Conservation (phyloP, 1,284 basidiomycete genomes). For the Ceratobasidium sp. region DNA sequence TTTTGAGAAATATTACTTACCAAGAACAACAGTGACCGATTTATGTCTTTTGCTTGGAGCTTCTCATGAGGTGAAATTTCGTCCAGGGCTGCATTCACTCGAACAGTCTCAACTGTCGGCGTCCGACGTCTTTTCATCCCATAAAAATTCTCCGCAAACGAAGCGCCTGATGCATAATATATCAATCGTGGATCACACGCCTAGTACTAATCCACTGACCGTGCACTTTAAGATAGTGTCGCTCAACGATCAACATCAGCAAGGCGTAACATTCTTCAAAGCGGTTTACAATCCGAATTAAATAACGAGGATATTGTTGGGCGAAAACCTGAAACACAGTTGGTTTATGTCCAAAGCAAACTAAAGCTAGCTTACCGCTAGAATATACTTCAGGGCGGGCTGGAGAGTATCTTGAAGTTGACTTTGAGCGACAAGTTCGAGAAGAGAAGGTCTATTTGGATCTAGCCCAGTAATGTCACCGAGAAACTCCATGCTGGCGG, state of each 20-base stretch:
- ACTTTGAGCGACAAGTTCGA: conserved; percentile 95
- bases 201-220: conserved; percentile 61
- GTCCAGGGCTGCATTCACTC: conserved; percentile 72
- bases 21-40: conserved; percentile 79
- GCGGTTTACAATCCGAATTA: conserved; percentile 89
- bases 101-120: conserved; percentile 73
- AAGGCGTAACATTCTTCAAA: conserved; percentile 96
- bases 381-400: conserved; percentile 94
- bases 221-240: conserved; percentile 86
- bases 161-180: conserved; percentile 68
- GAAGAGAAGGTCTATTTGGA: conserved; percentile 86
- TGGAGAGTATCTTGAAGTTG: conserved; percentile 93
- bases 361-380: conserved; percentile 70
- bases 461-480: conserved; percentile 72
- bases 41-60: conserved; percentile 69
- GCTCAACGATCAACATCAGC: conserved; percentile 89
- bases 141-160: conserved; percentile 94
- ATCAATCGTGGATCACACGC: background rate
- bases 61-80: conserved; percentile 71
- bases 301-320: conserved; percentile 92
- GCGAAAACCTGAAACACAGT: conserved; percentile 82
- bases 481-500: conserved; percentile 78
- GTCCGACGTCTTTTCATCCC: conserved; percentile 81
- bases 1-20: conserved; percentile 60
- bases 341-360: background rate